A percentile compares a stretch with the other conserved stretches of the same genome.
These are phyloP conservation scores for Moesziomyces globuligerus DNA, from an alignment of 1,284 basidiomycete species.

Conservation along the genomic window DNA sequence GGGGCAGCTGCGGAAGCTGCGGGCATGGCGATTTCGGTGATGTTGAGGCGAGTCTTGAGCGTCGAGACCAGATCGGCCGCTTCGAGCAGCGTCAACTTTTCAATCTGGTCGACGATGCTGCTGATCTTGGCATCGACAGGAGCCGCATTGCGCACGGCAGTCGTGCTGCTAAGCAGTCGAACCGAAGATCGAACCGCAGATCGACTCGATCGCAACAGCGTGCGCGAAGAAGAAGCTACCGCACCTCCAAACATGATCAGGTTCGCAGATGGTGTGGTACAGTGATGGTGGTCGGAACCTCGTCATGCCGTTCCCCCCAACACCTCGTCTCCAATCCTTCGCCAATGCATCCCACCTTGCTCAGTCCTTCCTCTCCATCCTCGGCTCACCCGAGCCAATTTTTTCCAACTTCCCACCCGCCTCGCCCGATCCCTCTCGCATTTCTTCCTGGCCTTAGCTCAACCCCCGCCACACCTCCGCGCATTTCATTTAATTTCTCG, in stretches of 20 bases:
- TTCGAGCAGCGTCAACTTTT: slow-evolving; percentile 87
- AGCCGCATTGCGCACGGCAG: slow-evolving; percentile 13
- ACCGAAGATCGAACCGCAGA: slow-evolving; percentile 7
- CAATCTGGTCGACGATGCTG: slow-evolving; percentile 92
- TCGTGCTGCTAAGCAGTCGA: slow-evolving; percentile 18
- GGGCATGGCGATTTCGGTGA: slow-evolving; percentile 96
- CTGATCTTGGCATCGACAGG: slow-evolving; percentile 74
- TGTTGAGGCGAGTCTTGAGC: slow-evolving; percentile 94
- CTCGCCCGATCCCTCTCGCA: not conserved
- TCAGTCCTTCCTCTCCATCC: not conserved
- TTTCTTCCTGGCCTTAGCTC: too few relatives aligned
- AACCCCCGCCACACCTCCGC: too few relatives aligned
- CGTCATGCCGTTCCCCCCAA: too few relatives aligned
- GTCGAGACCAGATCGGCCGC: slow-evolving; percentile 93
- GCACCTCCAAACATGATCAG: slow-evolving; percentile 25
- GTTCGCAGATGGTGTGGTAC: too few relatives aligned
- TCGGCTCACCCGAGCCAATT: not conserved
- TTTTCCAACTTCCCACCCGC: not conserved
- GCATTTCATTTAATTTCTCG: too few relatives aligned
- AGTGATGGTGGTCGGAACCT: not conserved
- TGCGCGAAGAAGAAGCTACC: slow-evolving; percentile 32
- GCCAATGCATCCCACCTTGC: too few relatives aligned
- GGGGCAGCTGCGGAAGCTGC: slow-evolving; percentile 73
- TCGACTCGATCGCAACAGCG: slow-evolving; percentile 4
- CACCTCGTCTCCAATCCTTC: not conserved